Evolutionary conservation across 75 land plant genomes (phyloP).

Genomic region (Sequoiadendron giganteum): DNA sequence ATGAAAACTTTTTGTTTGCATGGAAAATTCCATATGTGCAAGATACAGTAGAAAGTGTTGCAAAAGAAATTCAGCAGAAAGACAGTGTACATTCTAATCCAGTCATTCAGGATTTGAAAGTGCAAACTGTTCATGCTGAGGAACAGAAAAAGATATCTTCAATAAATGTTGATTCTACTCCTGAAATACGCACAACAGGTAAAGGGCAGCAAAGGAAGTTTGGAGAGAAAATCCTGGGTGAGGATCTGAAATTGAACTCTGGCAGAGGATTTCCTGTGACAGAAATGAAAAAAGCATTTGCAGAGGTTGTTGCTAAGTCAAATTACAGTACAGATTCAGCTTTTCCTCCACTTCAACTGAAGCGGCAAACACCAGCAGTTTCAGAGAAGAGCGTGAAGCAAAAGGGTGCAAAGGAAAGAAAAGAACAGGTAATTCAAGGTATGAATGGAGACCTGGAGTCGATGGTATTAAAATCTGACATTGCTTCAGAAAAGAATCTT

Average conservation of each 20-base stretch:
- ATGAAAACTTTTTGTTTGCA: constrained; percentile 59
- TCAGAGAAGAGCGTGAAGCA: constrained; percentile 41
- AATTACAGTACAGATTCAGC: constrained; percentile 49
- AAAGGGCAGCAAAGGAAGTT: constrained; percentile 26
- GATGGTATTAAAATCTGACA: constrained; percentile 14
- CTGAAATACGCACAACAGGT: constrained; percentile 4
- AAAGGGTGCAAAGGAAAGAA: constrained; percentile 24
- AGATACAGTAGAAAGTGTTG: constrained; percentile 10
- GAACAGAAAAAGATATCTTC: constrained; percentile 15
- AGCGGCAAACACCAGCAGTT: constrained; percentile 26
- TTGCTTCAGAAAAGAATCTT: constrained; percentile 17
- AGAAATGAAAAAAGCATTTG: constrained; percentile 64
- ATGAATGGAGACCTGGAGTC: constrained; percentile 12
- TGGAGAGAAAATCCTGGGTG: constrained; percentile 19
- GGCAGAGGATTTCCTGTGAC: constrained; percentile 48
- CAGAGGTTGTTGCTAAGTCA: constrained; percentile 73
- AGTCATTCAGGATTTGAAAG: constrained; percentile 11
- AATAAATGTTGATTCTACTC: constrained; percentile 8
- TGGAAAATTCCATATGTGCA: constrained; percentile 53
- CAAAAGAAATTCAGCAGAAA: constrained; percentile 10
- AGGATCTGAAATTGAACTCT: constrained; percentile 33
- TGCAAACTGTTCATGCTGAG: constrained; percentile 14
- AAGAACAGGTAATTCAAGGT: constrained; percentile 20
- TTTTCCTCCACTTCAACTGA: constrained; percentile 79
- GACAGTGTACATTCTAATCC: constrained; percentile 3